Evolutionary conservation across 805 yeast genomes (phyloP), one percentile per base, ranked within the genome.

Genomic region (Wilhelminamyces savonicus): DNA sequence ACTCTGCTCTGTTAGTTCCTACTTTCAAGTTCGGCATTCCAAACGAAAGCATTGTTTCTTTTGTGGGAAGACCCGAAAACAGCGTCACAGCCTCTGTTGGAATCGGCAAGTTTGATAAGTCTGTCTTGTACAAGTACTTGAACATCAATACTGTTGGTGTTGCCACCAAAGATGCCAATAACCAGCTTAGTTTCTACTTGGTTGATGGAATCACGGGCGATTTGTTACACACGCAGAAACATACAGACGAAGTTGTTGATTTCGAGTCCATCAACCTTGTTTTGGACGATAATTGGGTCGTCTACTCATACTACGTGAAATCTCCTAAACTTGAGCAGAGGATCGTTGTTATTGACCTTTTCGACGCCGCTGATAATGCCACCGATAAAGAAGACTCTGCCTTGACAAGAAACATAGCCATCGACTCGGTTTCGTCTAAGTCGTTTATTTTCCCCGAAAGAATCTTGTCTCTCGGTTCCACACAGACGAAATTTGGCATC

Each of bases 261-360:
- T 53, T 54, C 7, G 56, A 29, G 1, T 58, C 69, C 2, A 50
- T 85, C 17, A 57, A 68, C 14, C 44, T 85, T 16, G 63, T 76
- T 1, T 71, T 76, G 52, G 92, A 86, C 28, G 97, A 90, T 49
- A 76, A 88, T 55, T 90, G 92, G 83, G 61, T 86, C 12, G 66
- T 84, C 8, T 80, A 82, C 47, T 62, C 88, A 0, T 79, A 75
- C 43, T 73, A 68, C 46, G 69, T 78, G 32, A 46, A 48, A 1
- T 50, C 50, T 2, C 78, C 79, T 8, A 50, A 63, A 13, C 70
- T 73, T 28, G 68, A 63, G 35, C 70, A 62, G 35, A 71, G 78
- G 43, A 47, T 92, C 10, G 75, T 69, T 11, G 86, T 82, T 3
- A 61, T 85, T 44, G 97, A 92, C 50, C 54, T 92, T 23, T 92